phyloP scores from a whole-genome alignment of 164 flowering plant genomes.

The Stephania japonica region DNA sequence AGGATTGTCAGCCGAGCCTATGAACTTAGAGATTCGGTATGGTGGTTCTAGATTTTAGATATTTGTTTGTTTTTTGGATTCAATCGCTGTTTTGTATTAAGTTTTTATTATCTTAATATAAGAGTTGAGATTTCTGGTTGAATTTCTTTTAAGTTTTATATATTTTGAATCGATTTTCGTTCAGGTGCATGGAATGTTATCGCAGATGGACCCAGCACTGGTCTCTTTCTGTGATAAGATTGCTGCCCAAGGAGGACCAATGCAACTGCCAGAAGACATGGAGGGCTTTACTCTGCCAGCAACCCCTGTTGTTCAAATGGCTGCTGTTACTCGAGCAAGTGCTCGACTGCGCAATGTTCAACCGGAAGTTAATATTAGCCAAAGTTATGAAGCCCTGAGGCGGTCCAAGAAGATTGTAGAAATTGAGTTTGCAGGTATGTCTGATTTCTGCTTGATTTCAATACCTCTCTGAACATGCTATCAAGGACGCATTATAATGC shows the following conservation, averaged over 20 bases:
- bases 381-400: constrained; percentile 68
- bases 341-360: constrained; percentile 95
- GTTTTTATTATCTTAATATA: too few species aligned
- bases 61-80: background rate
- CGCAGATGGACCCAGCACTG: constrained; percentile 95
- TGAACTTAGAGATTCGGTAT: constrained; percentile 95
- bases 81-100: background rate
- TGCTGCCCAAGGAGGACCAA: constrained; percentile 91
- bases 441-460: background rate
- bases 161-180: constrained; percentile 9
- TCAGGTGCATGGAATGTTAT: constrained; percentile 94
- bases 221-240: constrained; percentile 88
- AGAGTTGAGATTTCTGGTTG: too few species aligned
- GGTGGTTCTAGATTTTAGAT: constrained; percentile 10
- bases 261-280: constrained; percentile 54
- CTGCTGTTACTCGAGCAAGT: constrained; percentile 69
- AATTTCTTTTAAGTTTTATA: background rate
- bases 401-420: constrained; percentile 63
- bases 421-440: constrained; percentile 51
- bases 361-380: constrained; percentile 81
- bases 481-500: too few species aligned
- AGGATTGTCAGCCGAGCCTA: constrained; percentile 94
- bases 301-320: constrained; percentile 68
- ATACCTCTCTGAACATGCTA: background rate
- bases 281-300: constrained; percentile 37